phyloP scores from a whole-genome alignment of 1,284 basidiomycete species.

The Mycena sp. region DNA sequence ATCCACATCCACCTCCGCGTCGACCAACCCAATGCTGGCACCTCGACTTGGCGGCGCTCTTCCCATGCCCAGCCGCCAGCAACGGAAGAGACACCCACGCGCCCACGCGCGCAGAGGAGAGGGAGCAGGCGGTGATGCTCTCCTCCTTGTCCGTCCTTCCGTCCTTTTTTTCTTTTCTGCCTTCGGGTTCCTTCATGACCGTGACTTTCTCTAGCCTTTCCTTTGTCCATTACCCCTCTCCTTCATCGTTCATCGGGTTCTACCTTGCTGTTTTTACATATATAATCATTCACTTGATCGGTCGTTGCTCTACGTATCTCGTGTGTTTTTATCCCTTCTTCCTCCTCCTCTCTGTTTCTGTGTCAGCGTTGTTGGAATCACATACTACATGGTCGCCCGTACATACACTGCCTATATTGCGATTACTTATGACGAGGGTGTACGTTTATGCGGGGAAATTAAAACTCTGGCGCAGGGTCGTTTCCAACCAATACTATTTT shows the following conservation, averaged over 20 bases:
- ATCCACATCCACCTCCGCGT: not conserved
- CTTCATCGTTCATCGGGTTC: not conserved
- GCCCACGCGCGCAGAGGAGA: slow-evolving; percentile 12
- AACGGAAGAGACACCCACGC: slow-evolving; percentile 14
- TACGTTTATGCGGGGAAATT: no score
- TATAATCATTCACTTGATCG: slow-evolving; percentile 12
- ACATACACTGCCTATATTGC: not conserved
- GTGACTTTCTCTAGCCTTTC: not conserved
- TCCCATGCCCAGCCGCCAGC: not conserved
- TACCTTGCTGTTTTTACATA: not conserved
- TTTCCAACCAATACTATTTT: no score
- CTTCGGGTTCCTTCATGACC: no score
- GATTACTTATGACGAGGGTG: not conserved
- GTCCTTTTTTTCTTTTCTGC: no score
- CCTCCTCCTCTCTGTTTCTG: not conserved
- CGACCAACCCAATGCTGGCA: not conserved
- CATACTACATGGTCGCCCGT: not conserved
- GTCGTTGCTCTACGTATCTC: not conserved
- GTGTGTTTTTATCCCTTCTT: slow-evolving; percentile 8
- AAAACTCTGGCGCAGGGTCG: no score
- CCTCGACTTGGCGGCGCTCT: slow-evolving; percentile 19
- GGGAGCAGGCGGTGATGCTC: slow-evolving; percentile 19
- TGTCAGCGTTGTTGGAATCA: not conserved
- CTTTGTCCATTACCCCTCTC: not conserved
- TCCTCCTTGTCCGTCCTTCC: not conserved